phyloP scores from a whole-genome alignment of 208 protist genomes.

The Leishmania lainsoni region DNA sequence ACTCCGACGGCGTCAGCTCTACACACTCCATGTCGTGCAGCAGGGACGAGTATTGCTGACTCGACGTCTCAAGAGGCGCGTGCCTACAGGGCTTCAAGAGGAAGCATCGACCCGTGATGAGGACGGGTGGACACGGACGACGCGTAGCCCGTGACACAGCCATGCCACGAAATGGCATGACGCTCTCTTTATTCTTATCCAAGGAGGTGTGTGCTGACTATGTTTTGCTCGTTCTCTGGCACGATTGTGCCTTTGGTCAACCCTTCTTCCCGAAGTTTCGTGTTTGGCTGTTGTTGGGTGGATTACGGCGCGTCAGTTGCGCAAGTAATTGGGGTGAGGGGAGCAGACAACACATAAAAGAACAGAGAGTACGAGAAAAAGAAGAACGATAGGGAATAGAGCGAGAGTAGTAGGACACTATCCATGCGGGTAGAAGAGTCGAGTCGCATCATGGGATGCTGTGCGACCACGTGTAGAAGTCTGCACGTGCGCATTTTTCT shows the following conservation, averaged over 20 bases:
- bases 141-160: background rate
- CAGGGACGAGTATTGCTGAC: background rate
- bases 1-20: constrained; percentile 19
- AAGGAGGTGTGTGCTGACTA: background rate
- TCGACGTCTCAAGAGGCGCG: background rate
- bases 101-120: constrained; percentile 35
- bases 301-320: background rate
- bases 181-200: background rate
- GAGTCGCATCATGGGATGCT: background rate
- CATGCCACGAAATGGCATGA: background rate
- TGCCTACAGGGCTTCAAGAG: constrained; percentile 12
- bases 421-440: background rate
- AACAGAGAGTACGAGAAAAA: constrained; percentile 4
- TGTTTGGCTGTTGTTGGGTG: background rate
- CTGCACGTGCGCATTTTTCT: background rate
- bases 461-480: background rate
- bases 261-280: background rate
- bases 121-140: constrained; percentile 18
- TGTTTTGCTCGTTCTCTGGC: background rate
- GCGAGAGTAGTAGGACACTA: background rate
- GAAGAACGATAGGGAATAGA: background rate
- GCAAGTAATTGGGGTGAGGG: background rate
- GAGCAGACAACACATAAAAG: background rate
- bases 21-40: constrained; percentile 20
- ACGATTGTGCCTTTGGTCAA: background rate